phyloP scores from a whole-genome alignment of 768 basidiomycete species.

The Mycena leptocephala region DNA sequence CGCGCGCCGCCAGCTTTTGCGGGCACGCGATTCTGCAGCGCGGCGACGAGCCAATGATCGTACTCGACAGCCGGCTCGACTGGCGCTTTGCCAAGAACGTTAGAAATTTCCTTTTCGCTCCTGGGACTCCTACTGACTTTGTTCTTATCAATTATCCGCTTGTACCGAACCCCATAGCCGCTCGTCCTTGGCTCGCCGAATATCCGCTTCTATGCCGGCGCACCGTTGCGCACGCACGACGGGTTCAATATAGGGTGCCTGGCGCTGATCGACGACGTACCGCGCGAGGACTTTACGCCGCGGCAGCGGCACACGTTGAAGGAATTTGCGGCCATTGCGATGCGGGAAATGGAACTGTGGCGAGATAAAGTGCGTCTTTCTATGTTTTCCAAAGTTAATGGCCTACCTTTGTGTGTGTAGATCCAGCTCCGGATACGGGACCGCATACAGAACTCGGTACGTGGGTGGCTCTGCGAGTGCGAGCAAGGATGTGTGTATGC shows the following conservation, averaged over 20 bases:
- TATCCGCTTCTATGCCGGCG: constrained; percentile 93
- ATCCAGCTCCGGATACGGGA: constrained; percentile 94
- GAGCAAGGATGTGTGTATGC: not conserved
- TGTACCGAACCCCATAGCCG: constrained; percentile 63
- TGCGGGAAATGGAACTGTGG: constrained; percentile 98
- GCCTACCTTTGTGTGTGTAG: constrained; percentile 56
- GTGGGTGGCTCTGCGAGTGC: not conserved
- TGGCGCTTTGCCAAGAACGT: constrained; percentile 94
- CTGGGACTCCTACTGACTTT: not conserved
- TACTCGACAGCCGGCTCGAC: constrained; percentile 85
- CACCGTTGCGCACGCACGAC: constrained; percentile 90
- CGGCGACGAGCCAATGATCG: constrained; percentile 89
- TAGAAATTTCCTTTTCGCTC: constrained; percentile 43
- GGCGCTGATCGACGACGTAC: constrained; percentile 88
- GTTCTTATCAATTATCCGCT: not conserved
- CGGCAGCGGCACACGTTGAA: constrained; percentile 93
- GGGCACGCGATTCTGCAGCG: constrained; percentile 88
- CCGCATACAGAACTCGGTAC: constrained; percentile 90
- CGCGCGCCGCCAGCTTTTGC: constrained; percentile 74
- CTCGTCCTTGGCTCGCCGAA: constrained; percentile 76
- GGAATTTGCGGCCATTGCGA: constrained; percentile 94
- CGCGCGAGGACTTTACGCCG: constrained; percentile 89
- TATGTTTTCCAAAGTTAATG: not conserved
- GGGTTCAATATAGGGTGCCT: constrained; percentile 94
- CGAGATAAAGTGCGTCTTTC: constrained; percentile 80